phyloP scores from a whole-genome alignment of 345 rosid species.

The Gossypium ekmanianum region DNA sequence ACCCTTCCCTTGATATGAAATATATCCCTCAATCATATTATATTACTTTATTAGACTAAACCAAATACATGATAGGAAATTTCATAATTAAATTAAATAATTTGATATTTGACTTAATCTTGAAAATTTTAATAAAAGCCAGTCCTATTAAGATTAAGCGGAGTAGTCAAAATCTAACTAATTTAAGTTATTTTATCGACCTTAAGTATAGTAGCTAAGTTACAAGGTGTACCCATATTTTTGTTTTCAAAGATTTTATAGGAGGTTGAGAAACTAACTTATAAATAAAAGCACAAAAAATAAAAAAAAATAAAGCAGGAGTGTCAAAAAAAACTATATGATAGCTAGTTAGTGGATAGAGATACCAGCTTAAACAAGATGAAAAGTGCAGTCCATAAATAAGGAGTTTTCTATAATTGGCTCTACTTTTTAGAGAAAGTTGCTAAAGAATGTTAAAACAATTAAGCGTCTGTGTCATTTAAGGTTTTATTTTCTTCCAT shows the following conservation, averaged over 20 bases:
- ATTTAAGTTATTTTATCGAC: neutral
- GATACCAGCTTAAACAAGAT: neutral
- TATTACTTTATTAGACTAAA: no score
- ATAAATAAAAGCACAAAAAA: neutral
- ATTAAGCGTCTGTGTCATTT: neutral
- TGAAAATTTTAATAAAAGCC: no score
- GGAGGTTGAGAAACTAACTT: constrained; percentile 3
- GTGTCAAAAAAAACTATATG: neutral
- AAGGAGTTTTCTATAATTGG: constrained; percentile 26
- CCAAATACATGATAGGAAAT: no score
- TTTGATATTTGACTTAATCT: neutral
- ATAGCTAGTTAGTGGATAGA: neutral
- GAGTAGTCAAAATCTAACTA: neutral
- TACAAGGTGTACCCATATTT: neutral
- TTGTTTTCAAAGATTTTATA: neutral
- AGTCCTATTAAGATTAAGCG: neutral
- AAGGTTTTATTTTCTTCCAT: neutral
- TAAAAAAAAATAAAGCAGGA: neutral
- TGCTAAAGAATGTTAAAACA: neutral
- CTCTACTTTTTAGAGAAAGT: constrained; percentile 39
- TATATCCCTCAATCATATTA: no score
- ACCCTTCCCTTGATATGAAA: no score
- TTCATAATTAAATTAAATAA: no score
- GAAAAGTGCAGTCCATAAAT: constrained; percentile 22
- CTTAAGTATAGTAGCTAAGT: neutral